Evolutionary conservation across 169 alveolate genomes (phyloP), one percentile per base, ranked within the genome.

Genomic region (Sarcocystis neurona): DNA sequence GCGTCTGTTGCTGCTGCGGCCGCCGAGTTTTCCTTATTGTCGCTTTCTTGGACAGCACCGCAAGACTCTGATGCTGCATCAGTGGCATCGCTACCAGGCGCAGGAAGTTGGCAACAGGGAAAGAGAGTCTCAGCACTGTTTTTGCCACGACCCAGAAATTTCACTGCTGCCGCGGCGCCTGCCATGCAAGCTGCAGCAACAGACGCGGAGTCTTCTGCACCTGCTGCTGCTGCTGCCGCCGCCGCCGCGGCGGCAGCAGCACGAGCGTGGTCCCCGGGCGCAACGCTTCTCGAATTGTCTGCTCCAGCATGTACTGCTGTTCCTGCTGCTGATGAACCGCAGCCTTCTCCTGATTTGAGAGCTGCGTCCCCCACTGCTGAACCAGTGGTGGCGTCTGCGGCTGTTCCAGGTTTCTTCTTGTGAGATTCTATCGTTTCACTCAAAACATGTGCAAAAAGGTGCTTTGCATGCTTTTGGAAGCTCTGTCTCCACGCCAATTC

Each of bases 401-500:
- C n/a, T n/a, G n/a, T n/a, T n/a, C n/a, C n/a, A n/a, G n/a, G n/a
- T n/a, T n/a, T n/a, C n/a, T n/a, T n/a, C n/a, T n/a, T n/a, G n/a
- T n/a, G n/a, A n/a, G n/a, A n/a, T n/a, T 53, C 66, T 15, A 72
- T n/a, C 15, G 82, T 39, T 10, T 72, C 32, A n/a, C 23, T 39
- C 10, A 72, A 43, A 41, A 84, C 47, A 27, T 84, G 80, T 18
- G 15, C 32, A 0, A 84, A 82, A 48, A 84, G 70, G 39, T 46
- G 23, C 3, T 18, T 84, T 30, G 89, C 80, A 43, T 63, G 72
- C 53, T 68, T 39, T 53, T 88, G 85, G 63, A 88, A 77, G 18
- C 66, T 88, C 79, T 70, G 89, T 20, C 87, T 50, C 92, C 92
- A 88, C 48, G 66, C 86, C 20, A 41, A 39, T 34, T 88, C 92